Percentiles rank a stretch among this genome's conserved stretches.
These are phyloP conservation scores for Citrus sp. DNA, from an alignment of 345 rosid genomes.

Conservation along the genomic window DNA sequence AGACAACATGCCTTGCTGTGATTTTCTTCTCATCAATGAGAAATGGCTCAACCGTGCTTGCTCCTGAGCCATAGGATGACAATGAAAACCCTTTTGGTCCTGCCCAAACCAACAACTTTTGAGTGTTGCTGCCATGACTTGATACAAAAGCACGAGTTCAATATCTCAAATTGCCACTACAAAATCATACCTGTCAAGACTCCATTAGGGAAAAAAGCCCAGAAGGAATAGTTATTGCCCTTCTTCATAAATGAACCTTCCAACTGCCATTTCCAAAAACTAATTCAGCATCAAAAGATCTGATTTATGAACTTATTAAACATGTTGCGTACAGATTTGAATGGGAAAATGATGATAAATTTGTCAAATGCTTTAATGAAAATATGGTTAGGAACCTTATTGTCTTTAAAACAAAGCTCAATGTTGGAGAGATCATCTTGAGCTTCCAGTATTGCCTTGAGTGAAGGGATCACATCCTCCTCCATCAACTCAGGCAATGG, in stretches of 20 bases:
- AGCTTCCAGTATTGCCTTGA: slow-evolving; percentile 60
- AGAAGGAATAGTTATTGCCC: slow-evolving; percentile 55
- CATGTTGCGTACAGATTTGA: neutral
- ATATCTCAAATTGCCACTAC: neutral
- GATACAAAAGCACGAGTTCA: neutral
- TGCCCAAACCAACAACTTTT: slow-evolving; percentile 18
- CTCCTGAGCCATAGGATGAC: slow-evolving; percentile 67
- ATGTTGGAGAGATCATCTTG: slow-evolving; percentile 63
- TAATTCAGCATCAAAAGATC: neutral
- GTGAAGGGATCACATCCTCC: slow-evolving; percentile 87
- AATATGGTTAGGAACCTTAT: slow-evolving; percentile 41
- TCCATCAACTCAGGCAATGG: slow-evolving; percentile 72
- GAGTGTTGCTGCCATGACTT: neutral
- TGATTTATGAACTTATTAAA: neutral
- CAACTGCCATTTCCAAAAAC: slow-evolving; percentile 37
- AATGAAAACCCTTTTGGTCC: slow-evolving; percentile 86
- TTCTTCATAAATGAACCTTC: slow-evolving; percentile 78
- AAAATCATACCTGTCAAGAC: slow-evolving; percentile 51
- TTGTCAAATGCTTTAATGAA: neutral
- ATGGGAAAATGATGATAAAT: neutral
- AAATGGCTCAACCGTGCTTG: slow-evolving; percentile 93
- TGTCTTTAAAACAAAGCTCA: slow-evolving; percentile 64
- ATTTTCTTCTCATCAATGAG: slow-evolving; percentile 86
- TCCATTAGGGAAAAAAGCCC: slow-evolving; percentile 93
- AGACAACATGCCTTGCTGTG: slow-evolving; percentile 69